Evolutionary conservation across 73 alveolate species (phyloP).

Genomic region (Blepharisma stoltei): DNA sequence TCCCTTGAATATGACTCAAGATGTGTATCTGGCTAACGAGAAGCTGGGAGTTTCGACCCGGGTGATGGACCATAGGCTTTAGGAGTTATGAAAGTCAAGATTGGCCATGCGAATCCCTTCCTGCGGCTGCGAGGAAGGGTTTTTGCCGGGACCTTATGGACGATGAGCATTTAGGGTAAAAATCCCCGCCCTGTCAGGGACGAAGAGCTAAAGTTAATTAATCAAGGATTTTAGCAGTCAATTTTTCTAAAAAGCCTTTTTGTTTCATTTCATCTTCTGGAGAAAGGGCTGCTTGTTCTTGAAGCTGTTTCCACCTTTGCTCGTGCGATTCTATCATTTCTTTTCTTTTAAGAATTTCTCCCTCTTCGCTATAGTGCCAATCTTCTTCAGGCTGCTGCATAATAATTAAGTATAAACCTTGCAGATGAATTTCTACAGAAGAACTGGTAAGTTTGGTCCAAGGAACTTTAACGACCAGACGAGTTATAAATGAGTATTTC

Average conservation of each 20-base stretch:
- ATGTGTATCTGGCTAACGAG: no score
- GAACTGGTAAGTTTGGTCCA: conserved; percentile 92
- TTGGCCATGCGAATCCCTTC: no score
- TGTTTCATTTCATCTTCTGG: conserved; percentile 49
- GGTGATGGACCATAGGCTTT: no score
- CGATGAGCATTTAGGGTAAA: no score
- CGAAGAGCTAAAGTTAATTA: no score
- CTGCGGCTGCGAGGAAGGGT: no score
- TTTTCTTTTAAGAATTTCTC: conserved; percentile 1
- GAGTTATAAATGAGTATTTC: conserved; percentile 72
- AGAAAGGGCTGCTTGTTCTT: neutral
- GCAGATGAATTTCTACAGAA: conserved; percentile 84
- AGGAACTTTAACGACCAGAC: conserved; percentile 82
- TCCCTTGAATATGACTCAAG: no score
- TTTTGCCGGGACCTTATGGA: no score
- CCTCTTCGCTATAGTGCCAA: conserved; percentile 60
- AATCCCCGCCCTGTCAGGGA: no score
- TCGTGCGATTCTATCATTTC: conserved; percentile 4
- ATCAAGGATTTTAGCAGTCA: conserved; percentile 75
- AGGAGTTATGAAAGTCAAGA: no score
- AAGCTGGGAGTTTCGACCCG: no score
- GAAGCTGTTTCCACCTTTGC: neutral
- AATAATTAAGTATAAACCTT: conserved; percentile 77
- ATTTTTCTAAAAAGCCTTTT: conserved; percentile 77
- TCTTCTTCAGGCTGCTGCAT: conserved; percentile 55